Evolutionary conservation across 345 rosid genomes (phyloP), one percentile per base, ranked within the genome.

Genomic region (Nephelium lappaceum): DNA sequence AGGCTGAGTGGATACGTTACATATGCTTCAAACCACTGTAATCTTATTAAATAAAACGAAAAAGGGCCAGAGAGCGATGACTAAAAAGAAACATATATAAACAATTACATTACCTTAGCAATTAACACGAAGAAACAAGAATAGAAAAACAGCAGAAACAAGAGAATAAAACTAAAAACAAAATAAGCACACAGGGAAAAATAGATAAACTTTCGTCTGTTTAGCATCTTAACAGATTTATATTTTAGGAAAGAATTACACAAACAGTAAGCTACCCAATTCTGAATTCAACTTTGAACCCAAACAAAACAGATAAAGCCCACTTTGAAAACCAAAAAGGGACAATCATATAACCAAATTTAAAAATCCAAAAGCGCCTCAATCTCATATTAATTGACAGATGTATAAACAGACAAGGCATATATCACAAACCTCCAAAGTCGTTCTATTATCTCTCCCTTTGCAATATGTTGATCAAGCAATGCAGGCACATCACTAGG

Each of bases 401-500:
- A 67, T 6, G 55, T 69, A 36, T 39, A 64, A 78, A 65, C 58
- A 68, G 55, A 18, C 60, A 66, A 77, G 41, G 45, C 43, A 61
- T 76, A 45, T 31, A 68, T 51, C 80, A 77, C 83, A 79, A 36
- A 95, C 99, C 99, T 95, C 93, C 90, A 91, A 77, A 94, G 87
- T 41, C 93, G 87, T 78, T 91, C 86, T 67, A 95, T 81, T 67
- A 91, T 85, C 74, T 84, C 81, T 79, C 98, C 97, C 82, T 90
- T 86, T 8, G 86, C 90, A 78, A 95, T 89, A 86, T 95, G 98
- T 90, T 92, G 91, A 80, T 95, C 97, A 31, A 95, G 88, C 87
- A 95, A 61, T 71, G 87, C 93, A 81, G 97, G 95, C 69, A 95
- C 95, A 77, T 95, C 98, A 69, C 84, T 87, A 24, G 99, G 98